These are phyloP conservation scores for Staphylotrichum tortipilum DNA, from an alignment of 495 filamentous ascomycete species.

Conservation along the genomic window DNA sequence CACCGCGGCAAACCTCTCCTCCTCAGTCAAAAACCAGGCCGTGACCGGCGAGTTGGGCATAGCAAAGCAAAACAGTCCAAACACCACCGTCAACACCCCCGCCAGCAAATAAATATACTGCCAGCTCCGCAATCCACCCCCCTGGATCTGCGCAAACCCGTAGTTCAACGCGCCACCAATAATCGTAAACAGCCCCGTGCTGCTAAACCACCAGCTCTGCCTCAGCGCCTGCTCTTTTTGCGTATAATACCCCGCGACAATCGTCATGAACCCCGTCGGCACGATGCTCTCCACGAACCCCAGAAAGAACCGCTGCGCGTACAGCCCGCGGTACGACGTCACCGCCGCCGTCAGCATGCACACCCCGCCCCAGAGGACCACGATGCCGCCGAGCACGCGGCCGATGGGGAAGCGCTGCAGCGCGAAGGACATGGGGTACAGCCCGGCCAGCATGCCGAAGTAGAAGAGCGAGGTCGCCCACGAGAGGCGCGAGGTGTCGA, in stretches of 20 bases:
- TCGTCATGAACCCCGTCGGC: slow-evolving; percentile 41
- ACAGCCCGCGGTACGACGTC: slow-evolving; percentile 51
- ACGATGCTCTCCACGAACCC: slow-evolving; percentile 51
- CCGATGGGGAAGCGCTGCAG: slow-evolving; percentile 57
- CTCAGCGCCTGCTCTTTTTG: slow-evolving; percentile 45
- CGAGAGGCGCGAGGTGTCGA: slow-evolving; percentile 53
- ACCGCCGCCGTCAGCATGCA: slow-evolving; percentile 63
- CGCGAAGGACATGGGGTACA: slow-evolving; percentile 63
- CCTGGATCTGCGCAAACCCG: slow-evolving; percentile 52
- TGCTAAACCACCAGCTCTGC: slow-evolving; percentile 20
- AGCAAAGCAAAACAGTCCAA: slow-evolving; percentile 44
- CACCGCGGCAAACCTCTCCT: slow-evolving; percentile 58
- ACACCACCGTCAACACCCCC: slow-evolving; percentile 45
- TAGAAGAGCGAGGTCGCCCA: slow-evolving; percentile 77
- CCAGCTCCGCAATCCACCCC: slow-evolving; percentile 42
- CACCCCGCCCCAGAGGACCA: slow-evolving; percentile 58
- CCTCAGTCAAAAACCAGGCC: slow-evolving; percentile 59
- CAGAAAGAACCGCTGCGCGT: slow-evolving; percentile 57
- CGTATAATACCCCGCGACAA: slow-evolving; percentile 50
- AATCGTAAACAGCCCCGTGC: slow-evolving; percentile 48
- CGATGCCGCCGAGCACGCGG: slow-evolving; percentile 53
- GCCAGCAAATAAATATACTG: slow-evolving; percentile 73
- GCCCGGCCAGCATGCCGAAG: slow-evolving; percentile 65
- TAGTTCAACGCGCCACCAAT: slow-evolving; percentile 44
- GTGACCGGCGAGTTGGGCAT: slow-evolving; percentile 69